Percentiles rank a stretch among this genome's conserved stretches.
Evolutionary conservation across 345 rosid species (phyloP).

Genomic region (Ceriops tagal): DNA sequence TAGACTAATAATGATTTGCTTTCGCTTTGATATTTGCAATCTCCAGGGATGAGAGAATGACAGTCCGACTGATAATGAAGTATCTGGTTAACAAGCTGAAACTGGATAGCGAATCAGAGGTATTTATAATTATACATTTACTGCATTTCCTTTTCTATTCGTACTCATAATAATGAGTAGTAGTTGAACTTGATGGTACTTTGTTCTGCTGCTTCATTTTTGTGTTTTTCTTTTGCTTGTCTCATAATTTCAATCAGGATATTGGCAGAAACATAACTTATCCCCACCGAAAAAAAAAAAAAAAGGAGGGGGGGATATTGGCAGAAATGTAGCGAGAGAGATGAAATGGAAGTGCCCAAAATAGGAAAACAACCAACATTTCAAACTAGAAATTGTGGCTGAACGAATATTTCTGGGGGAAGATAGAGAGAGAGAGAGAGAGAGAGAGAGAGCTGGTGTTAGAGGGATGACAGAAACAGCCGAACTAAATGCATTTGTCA

Average conservation of each 20-base stretch:
- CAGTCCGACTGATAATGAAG: conserved; percentile 81
- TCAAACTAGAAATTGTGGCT: conserved; percentile 14
- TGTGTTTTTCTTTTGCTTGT: conserved; percentile 10
- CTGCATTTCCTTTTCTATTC: neutral
- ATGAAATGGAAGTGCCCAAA: conserved; percentile 7
- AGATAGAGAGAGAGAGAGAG: too few relatives aligned
- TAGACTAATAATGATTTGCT: conserved; percentile 1
- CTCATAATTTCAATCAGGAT: neutral
- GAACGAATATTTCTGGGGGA: neutral
- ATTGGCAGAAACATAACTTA: neutral
- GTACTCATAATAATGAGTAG: neutral
- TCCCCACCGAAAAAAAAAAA: neutral
- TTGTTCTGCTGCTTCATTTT: conserved; percentile 1
- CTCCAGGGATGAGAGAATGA: conserved; percentile 86
- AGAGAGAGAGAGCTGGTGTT: conserved; percentile 36
- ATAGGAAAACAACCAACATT: conserved; percentile 16
- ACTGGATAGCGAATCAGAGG: conserved; percentile 92
- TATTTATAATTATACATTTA: conserved; percentile 31
- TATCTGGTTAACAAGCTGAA: conserved; percentile 88
- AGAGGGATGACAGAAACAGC: conserved; percentile 53
- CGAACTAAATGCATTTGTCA: conserved; percentile 41
- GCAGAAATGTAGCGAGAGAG: conserved; percentile 8
- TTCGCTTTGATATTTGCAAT: neutral
- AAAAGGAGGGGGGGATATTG: neutral
- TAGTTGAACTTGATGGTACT: neutral